Evolutionary conservation across 2,329 filamentous ascomycete species (phyloP), one percentile per base, ranked within the genome.

Genomic region (Calonectria pseudoreteaudii): DNA sequence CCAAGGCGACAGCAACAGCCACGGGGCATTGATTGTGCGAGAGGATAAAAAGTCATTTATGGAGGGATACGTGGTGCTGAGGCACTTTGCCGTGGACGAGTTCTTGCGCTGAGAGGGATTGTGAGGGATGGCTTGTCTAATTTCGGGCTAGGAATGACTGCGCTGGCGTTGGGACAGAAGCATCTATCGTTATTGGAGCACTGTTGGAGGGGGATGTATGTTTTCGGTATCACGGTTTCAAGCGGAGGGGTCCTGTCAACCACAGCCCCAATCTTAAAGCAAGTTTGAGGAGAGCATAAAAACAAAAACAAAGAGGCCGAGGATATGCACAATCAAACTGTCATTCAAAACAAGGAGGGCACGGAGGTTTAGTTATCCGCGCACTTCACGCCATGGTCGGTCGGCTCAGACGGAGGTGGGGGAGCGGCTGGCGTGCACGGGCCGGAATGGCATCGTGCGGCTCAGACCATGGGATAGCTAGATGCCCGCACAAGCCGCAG

Each of bases 21-120:
- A 98, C 84, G 96, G 96, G 0, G 96, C 96, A 4, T 98, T 98
- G 62, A 94, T 98, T 76, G 92, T 97, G 44, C 90, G 96, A 47
- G 91, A 88, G 72, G 91, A 93, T 49, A 92, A 91, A 81, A 86
- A 89, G 66, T 86, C 84, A 0, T 97, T 95, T 79, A 87, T 90
- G 2, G 96, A 98, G 84, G 96, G 96, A 0, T 91, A 90, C 80
- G 83, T 94, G 16, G 94, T 98, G 41, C 86, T 97, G 70, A 90
- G 88, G 80, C 96, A 98, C 85, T 98, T 94, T 94, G 86, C 95
- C 3, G 89, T 93, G 67, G 89, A 93, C 60, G 93, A 93, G 80
- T 98, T 98, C 81, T 71, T 85, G 74, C 77, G 80, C 36, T 85
- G 79, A 56, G 26, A 16, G 31, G 20, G 20, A 66, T 14, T 66